Base-by-base conservation (phyloP, 805 yeast genomes). In the Yarrowia divulgata region DNA sequence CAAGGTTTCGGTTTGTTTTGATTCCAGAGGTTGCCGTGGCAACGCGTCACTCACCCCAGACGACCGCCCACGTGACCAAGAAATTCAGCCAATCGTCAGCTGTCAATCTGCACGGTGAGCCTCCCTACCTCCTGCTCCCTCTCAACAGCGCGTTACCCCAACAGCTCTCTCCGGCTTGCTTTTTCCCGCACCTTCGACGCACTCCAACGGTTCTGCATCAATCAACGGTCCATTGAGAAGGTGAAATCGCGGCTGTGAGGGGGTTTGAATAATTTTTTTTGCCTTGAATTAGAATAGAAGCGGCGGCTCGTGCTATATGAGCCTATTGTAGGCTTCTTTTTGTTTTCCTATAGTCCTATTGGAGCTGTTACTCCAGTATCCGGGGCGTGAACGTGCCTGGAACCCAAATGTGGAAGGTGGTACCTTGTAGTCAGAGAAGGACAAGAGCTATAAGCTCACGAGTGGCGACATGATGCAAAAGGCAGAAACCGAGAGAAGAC, bases 161-260 rank as follows among this genome's bases (percentile, higher is more conserved):
- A 40, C 43, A 40, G 43, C 43, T 40, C 18, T 16, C 43, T 5
- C 16, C 43, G 16, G 43, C 43, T 48, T 48, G 35, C 54, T 48
- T 48, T 48, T 48, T 29, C 54, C 54, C 54, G 54, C 37, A 48
- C 37, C 18, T 29, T 48, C 37, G 54, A 48, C 37, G 54, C 54
- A 29, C 37, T 48, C 37, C 54, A 29, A 48, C 35, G 18, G 29
- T 46, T 23, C 50, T 23, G 50, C 50, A 46, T 46, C 50, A 13
- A 13, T 16, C 50, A 46, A 46, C 32, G 50, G 50, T 23, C 50
- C 18, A 18, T 43, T 5, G 13, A 43, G 12, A 18, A 19, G 14
- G 19, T 3, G 29, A 4, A 23, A 23, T 23, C 29, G 4, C 29
- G 29, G 29, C 29, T 18, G 16, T 43, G 29, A 43, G 48, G 48